Conservation (phyloP, 2,329 filamentous ascomycete genomes). For the Fusarium nygamai region DNA sequence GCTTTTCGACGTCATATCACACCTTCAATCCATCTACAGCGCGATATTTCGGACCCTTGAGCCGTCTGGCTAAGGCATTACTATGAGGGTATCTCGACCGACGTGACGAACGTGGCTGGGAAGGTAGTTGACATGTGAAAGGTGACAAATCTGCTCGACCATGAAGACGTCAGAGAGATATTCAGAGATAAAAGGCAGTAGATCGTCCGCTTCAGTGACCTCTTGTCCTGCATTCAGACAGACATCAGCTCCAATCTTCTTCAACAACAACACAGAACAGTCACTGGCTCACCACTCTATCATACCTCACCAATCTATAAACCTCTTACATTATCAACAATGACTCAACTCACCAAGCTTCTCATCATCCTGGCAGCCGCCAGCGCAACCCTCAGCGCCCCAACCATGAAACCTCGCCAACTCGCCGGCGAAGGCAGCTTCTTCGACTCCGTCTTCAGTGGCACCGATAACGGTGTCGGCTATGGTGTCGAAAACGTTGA, state of each 20-base stretch:
- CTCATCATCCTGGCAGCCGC: not conserved
- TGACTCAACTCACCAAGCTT: not conserved
- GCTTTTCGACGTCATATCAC: not conserved
- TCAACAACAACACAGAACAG: not conserved
- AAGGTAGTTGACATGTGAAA: not conserved
- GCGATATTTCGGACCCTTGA: not conserved
- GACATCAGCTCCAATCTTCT: not conserved
- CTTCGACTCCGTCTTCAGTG: not conserved
- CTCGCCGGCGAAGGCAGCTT: not conserved
- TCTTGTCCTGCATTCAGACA: not conserved
- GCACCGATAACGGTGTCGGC: not conserved
- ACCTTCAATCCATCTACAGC: not conserved
- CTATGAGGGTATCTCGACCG: not conserved
- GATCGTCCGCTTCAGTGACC: fast-evolving
- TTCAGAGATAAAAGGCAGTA: not conserved
- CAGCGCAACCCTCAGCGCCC: not conserved
- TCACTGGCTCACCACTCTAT: not conserved
- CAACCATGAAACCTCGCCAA: not conserved
- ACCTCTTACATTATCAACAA: not conserved
- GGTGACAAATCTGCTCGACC: fast-evolving
- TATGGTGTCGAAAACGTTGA: not conserved
- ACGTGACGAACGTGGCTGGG: not conserved
- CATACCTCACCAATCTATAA: not conserved
- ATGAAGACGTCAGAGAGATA: not conserved
- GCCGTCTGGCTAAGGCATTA: not conserved